Conservation (phyloP, 2,329 filamentous ascomycete species). For the Apiospora saccharicola region DNA sequence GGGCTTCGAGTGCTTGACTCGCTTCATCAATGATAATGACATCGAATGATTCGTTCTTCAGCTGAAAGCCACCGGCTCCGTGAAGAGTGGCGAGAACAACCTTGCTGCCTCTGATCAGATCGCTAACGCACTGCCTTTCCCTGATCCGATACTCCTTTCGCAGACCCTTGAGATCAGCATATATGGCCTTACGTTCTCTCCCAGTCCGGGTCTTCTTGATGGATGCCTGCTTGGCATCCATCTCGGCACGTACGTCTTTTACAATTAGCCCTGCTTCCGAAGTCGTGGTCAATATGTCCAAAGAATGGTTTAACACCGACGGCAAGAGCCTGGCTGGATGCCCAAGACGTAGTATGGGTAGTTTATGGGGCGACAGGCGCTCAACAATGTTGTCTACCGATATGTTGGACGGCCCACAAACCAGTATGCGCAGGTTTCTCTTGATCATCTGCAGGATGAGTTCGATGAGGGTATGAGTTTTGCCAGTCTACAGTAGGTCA, state of each 20-base stretch:
- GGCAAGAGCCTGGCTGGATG: constrained; percentile 92
- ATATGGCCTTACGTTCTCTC: constrained; percentile 81
- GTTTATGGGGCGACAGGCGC: constrained; percentile 81
- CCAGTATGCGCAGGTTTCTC: constrained; percentile 76
- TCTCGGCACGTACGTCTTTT: constrained; percentile 87
- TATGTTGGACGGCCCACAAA: constrained; percentile 97
- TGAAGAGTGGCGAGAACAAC: constrained; percentile 94
- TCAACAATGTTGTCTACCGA: constrained; percentile 99
- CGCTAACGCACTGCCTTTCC: constrained; percentile 81
- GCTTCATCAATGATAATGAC: constrained; percentile 96
- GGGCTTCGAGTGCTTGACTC: constrained; percentile 92
- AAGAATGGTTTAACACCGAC: constrained; percentile 85
- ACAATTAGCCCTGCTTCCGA: constrained; percentile 91
- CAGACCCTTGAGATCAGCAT: constrained; percentile 83
- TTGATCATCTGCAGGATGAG: constrained; percentile 89
- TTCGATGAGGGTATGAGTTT: constrained; percentile 96
- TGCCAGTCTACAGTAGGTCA: constrained; percentile 71
- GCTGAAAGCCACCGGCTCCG: constrained; percentile 85
- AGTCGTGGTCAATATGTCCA: constrained; percentile 89
- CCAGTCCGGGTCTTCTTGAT: constrained; percentile 87
- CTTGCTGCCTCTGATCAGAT: constrained; percentile 77
- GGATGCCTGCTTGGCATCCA: constrained; percentile 89
- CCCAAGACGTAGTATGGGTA: constrained; percentile 88
- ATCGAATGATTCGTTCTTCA: constrained; percentile 84
- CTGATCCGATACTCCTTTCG: constrained; percentile 88